Percentiles rank a stretch among this genome's conserved stretches.
Evolutionary conservation across 106 monocot genomes (phyloP).

Genomic region (Dactylorhiza incarnata): DNA sequence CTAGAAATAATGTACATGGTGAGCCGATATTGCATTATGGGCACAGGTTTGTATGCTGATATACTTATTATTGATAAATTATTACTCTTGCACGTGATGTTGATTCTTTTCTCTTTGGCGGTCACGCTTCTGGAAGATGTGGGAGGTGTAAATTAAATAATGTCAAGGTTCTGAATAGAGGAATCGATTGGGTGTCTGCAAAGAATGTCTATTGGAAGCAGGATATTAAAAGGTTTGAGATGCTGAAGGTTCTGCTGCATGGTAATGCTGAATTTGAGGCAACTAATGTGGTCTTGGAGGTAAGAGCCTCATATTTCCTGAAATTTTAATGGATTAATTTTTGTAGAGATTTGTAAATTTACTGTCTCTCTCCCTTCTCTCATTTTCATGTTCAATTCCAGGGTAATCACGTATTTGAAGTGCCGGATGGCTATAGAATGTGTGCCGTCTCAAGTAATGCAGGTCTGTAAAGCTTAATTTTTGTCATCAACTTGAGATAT

Average conservation of each 20-base stretch:
- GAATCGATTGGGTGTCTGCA: conserved; percentile 65
- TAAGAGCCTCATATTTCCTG: conserved; percentile 13
- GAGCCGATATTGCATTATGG: conserved; percentile 79
- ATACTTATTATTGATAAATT: background rate
- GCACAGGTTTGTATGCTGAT: conserved; percentile 29
- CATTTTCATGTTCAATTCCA: conserved; percentile 17
- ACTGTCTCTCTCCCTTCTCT: no score
- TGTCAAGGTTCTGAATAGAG: conserved; percentile 70
- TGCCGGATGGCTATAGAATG: conserved; percentile 85
- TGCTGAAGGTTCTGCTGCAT: conserved; percentile 58
- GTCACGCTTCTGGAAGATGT: conserved; percentile 34
- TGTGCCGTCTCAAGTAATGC: conserved; percentile 28
- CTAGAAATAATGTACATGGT: conserved; percentile 21
- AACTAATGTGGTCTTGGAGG: conserved; percentile 57
- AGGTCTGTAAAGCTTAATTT: conserved; percentile 20
- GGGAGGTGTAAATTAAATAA: conserved; percentile 77
- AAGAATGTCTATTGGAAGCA: conserved; percentile 94
- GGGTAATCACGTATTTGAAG: conserved; percentile 88
- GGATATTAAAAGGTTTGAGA: conserved; percentile 66
- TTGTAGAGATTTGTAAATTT: conserved; percentile 4
- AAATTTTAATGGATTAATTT: background rate
- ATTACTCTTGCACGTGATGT: background rate
- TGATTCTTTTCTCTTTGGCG: conserved; percentile 4
- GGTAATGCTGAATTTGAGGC: conserved; percentile 99
- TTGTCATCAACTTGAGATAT: background rate